These are phyloP conservation scores for Backusella tarrabulga DNA, from an alignment of 192 early-diverging fungal genomes.

Conservation along the genomic window DNA sequence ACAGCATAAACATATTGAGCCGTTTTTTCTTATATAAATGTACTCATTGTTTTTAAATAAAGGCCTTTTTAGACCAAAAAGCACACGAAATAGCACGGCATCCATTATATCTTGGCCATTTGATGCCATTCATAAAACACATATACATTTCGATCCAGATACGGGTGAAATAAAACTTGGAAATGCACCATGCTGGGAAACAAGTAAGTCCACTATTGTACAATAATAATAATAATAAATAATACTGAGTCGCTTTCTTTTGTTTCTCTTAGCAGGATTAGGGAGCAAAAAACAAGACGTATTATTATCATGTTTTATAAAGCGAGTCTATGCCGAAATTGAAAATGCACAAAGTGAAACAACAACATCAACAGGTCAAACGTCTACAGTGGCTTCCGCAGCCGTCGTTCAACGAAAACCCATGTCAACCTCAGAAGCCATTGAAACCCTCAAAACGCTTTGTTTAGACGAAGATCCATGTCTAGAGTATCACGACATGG, in stretches of 20 bases:
- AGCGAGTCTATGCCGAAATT: conserved; percentile 17
- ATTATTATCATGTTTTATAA: conserved; percentile 14
- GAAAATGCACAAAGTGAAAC: neutral
- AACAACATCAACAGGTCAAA: neutral
- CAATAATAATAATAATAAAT: neutral
- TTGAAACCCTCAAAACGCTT: neutral
- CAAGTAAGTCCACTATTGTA: neutral
- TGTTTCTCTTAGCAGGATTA: conserved; percentile 2
- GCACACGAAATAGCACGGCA: neutral
- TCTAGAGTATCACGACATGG: conserved; percentile 67
- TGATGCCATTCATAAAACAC: conserved; percentile 18
- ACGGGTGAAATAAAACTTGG: conserved; percentile 6
- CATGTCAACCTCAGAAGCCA: neutral
- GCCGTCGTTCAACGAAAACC: neutral
- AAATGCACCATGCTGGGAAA: neutral
- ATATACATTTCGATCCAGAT: conserved; percentile 10
- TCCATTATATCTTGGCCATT: conserved; percentile 14
- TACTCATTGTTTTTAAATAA: neutral
- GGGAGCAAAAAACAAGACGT: conserved; percentile 12
- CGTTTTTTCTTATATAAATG: neutral
- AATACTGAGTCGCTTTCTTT: neutral
- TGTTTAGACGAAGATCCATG: conserved; percentile 11
- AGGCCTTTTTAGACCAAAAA: neutral
- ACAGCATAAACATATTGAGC: neutral
- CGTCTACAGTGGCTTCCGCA: neutral